Conservation (phyloP, 495 filamentous ascomycete genomes). For the Podospora pseudopauciseta region DNA sequence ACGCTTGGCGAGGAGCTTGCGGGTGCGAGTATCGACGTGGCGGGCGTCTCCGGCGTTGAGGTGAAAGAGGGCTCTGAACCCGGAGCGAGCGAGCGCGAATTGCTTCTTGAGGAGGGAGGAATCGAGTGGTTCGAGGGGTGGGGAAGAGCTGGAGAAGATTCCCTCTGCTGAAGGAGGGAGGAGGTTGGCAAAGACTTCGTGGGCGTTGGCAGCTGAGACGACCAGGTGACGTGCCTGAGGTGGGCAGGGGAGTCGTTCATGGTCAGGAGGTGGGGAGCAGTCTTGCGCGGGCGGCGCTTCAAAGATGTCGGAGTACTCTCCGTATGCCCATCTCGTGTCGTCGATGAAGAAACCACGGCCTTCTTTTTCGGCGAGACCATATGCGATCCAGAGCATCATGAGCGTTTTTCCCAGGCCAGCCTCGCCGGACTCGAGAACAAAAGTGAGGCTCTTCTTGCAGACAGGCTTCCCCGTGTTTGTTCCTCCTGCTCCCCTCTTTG, state of each 20-base stretch:
- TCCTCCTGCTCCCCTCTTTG: conserved; percentile 29
- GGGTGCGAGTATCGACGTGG: conserved; percentile 52
- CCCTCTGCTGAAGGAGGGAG: conserved; percentile 37
- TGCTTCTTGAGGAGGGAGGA: conserved; percentile 39
- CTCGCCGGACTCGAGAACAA: conserved; percentile 62
- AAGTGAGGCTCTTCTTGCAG: conserved; percentile 66
- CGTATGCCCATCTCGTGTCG: conserved; percentile 73
- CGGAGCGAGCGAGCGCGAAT: conserved; percentile 57
- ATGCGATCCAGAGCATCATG: conserved; percentile 71
- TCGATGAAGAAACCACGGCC: conserved; percentile 70
- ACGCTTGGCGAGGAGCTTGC: conserved; percentile 45
- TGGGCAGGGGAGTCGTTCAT: conserved; percentile 68
- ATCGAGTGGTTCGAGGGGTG: conserved; percentile 39
- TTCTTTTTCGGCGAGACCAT: conserved; percentile 67
- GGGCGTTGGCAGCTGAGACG: conserved; percentile 59
- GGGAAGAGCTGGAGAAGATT: conserved; percentile 42
- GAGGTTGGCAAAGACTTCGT: conserved; percentile 49
- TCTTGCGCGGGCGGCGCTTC: conserved; percentile 51
- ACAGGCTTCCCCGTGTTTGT: conserved; percentile 39
- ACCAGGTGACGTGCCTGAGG: conserved; percentile 63
- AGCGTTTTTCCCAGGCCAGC: conserved; percentile 66
- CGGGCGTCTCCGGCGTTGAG: conserved; percentile 53
- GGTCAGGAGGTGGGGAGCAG: conserved; percentile 58
- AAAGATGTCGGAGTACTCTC: conserved; percentile 64
- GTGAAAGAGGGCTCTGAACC: conserved; percentile 63